phyloP scores from a whole-genome alignment of 352 stramenopile genomes.

The Phytophthora megakarya region DNA sequence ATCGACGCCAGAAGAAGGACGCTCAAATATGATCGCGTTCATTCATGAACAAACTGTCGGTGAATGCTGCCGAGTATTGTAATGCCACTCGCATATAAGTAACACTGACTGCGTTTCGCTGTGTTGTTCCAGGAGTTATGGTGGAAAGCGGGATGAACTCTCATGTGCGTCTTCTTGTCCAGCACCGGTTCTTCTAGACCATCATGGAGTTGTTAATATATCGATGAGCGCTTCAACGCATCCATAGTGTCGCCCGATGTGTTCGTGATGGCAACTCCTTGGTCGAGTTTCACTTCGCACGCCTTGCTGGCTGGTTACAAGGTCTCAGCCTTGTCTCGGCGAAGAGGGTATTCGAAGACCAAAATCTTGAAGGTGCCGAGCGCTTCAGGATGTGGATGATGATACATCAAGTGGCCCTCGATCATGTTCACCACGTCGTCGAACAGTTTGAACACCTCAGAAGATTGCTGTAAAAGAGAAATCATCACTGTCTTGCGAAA shows the following conservation, averaged over 20 bases:
- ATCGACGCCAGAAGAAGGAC: slow-evolving; percentile 26
- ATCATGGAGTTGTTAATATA: slow-evolving; percentile 31
- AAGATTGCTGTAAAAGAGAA: slow-evolving; percentile 50
- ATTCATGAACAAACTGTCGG: slow-evolving; percentile 48
- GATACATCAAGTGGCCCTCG: too few relatives aligned
- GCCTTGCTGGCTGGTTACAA: slow-evolving; percentile 30
- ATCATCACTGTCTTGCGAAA: slow-evolving; percentile 53
- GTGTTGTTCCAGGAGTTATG: slow-evolving; percentile 16
- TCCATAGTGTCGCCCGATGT: slow-evolving; percentile 23
- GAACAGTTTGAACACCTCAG: too few relatives aligned
- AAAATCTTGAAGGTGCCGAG: slow-evolving; percentile 74
- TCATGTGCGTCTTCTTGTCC: slow-evolving; percentile 32
- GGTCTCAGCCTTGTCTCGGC: too few relatives aligned
- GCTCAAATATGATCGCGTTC: slow-evolving; percentile 32
- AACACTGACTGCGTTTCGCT: too few relatives aligned
- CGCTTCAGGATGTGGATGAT: too few relatives aligned
- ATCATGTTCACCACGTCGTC: too few relatives aligned
- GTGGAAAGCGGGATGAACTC: slow-evolving; percentile 13
- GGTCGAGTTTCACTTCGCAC: slow-evolving; percentile 26
- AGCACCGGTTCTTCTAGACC: slow-evolving; percentile 19
- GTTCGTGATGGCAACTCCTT: neutral
- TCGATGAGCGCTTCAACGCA: slow-evolving; percentile 25
- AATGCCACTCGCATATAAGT: slow-evolving; percentile 11
- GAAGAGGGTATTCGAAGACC: slow-evolving; percentile 34
- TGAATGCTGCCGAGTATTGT: slow-evolving; percentile 17